phyloP scores from a whole-genome alignment of 495 filamentous ascomycete genomes.

The Neurospora sp. region DNA sequence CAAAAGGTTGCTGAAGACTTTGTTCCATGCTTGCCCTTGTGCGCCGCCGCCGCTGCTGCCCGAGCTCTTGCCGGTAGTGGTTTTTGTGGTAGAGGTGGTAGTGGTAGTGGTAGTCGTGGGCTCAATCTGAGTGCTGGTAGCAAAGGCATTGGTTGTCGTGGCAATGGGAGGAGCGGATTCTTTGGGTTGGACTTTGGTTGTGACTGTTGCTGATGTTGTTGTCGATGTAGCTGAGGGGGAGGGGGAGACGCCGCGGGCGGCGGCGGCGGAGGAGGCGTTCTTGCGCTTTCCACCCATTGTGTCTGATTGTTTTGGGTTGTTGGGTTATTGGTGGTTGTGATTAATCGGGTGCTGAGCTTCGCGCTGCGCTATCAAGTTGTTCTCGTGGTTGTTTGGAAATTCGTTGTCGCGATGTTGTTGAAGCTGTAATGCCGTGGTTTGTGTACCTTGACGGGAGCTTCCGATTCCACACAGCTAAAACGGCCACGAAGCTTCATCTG shows the following conservation, averaged over 20 bases:
- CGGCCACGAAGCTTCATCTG: constrained; percentile 28
- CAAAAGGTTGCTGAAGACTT: constrained; percentile 49
- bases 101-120: not conserved
- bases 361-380: too few relatives aligned
- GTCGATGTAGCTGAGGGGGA: constrained; percentile 7
- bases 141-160: not conserved
- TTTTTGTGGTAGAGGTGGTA: not conserved
- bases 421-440: not conserved
- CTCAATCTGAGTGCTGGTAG: not conserved
- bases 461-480: constrained; percentile 8
- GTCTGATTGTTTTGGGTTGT: not conserved
- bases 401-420: not conserved
- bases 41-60: too few relatives aligned
- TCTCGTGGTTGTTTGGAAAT: not conserved
- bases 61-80: not conserved
- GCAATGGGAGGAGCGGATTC: not conserved
- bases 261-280: constrained; percentile 4
- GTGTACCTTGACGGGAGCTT: not conserved
- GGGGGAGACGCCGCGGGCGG: constrained; percentile 12
- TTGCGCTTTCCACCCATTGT: constrained; percentile 29
- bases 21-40: constrained; percentile 16
- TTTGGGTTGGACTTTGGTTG: constrained; percentile 5
- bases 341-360: too few relatives aligned
- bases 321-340: too few relatives aligned
- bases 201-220: constrained; percentile 11